These are phyloP conservation scores for Globisporangium nunn DNA, from an alignment of 352 stramenopile genomes.

Conservation along the genomic window DNA sequence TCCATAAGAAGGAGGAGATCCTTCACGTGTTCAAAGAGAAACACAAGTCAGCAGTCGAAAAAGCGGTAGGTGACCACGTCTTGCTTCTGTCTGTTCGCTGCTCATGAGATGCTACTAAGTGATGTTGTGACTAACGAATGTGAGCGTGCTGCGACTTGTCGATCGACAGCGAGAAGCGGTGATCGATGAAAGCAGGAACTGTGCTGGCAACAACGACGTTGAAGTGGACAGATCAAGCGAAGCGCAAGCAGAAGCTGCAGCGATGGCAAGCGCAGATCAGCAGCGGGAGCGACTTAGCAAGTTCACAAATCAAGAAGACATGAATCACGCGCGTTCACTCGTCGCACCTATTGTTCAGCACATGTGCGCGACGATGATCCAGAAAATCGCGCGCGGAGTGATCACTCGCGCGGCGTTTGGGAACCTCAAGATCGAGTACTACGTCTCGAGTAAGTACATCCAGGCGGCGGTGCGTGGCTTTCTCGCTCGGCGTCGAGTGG, in stretches of 20 bases:
- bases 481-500: constrained; percentile 47
- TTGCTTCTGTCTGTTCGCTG: neutral
- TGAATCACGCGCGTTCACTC: constrained; percentile 13
- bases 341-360: constrained; percentile 38
- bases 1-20: constrained; percentile 67
- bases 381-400: constrained; percentile 67
- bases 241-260: neutral
- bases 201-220: neutral
- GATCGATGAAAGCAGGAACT: constrained; percentile 8
- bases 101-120: neutral
- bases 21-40: constrained; percentile 64
- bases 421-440: constrained; percentile 56
- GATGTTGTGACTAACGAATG: neutral
- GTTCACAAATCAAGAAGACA: constrained; percentile 17
- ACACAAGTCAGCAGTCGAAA: constrained; percentile 46
- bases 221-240: neutral
- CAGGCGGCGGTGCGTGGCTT: constrained; percentile 65
- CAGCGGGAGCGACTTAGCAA: neutral
- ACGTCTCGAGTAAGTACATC: constrained; percentile 72
- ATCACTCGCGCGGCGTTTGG: constrained; percentile 49
- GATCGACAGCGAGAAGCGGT: constrained; percentile 9
- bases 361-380: constrained; percentile 72
- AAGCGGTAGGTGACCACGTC: constrained; percentile 8
- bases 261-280: neutral
- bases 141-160: neutral